Conservation (phyloP, 441 rosid species). For the Aleurites moluccanus region DNA sequence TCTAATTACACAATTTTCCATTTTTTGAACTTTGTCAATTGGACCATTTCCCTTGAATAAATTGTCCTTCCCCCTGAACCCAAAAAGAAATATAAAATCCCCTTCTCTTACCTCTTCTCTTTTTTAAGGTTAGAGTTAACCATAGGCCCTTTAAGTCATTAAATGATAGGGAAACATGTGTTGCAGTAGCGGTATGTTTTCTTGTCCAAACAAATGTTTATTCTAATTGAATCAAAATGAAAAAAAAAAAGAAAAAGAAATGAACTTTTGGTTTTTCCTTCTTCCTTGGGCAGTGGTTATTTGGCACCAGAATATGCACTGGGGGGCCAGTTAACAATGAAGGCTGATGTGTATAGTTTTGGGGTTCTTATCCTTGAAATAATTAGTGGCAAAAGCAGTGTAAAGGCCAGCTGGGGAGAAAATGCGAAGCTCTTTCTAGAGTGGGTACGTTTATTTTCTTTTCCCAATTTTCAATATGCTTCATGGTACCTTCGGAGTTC, state of each 20-base stretch:
- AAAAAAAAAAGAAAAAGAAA: no score
- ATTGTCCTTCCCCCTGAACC: background rate
- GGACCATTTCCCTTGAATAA: background rate
- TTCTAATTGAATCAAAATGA: background rate
- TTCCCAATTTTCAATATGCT: background rate
- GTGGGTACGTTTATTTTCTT: slow-evolving; percentile 35
- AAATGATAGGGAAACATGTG: background rate
- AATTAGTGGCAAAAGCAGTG: slow-evolving; percentile 54
- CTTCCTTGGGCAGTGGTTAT: slow-evolving; percentile 56
- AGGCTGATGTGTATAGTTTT: slow-evolving; percentile 72
- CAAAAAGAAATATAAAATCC: no score
- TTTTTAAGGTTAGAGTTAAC: background rate
- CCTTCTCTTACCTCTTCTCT: no score
- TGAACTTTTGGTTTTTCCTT: background rate
- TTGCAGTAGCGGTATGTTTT: background rate
- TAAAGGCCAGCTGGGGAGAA: slow-evolving; percentile 46
- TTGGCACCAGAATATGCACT: slow-evolving; percentile 77
- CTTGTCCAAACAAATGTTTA: background rate
- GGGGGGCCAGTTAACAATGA: slow-evolving; percentile 64
- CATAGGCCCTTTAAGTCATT: background rate
- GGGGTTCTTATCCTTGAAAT: slow-evolving; percentile 62
- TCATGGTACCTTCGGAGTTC: background rate
- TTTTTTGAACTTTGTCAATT: background rate
- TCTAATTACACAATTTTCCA: background rate
- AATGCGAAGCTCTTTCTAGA: slow-evolving; percentile 45